Percentiles rank a stretch among this genome's conserved stretches.
Evolutionary conservation across 2,329 filamentous ascomycete genomes (phyloP).

Genomic region (Microcera coccophila): DNA sequence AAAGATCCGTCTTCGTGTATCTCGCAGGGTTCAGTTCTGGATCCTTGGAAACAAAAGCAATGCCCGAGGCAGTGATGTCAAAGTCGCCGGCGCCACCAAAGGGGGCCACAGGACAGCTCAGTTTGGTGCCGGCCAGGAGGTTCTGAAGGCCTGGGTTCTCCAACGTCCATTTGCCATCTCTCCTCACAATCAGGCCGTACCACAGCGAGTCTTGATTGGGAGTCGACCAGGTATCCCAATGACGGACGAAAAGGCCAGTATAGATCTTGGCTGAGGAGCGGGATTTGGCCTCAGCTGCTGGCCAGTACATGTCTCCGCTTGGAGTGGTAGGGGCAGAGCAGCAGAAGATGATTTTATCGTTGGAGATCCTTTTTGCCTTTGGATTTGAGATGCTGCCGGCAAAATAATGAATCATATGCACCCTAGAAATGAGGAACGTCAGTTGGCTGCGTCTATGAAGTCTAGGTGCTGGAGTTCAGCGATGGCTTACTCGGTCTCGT

Average conservation of each 20-base stretch:
- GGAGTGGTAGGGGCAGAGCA: conserved; percentile 63
- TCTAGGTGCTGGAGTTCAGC: no score
- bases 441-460: no score
- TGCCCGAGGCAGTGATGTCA: conserved; percentile 62
- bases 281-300: conserved; percentile 55
- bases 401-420: conserved; percentile 47
- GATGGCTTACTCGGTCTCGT: conserved; percentile 36
- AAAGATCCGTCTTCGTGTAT: conserved; percentile 79
- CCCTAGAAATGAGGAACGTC: no score
- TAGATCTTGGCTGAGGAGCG: conserved; percentile 67
- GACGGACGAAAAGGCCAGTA: conserved; percentile 69
- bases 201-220: conserved; percentile 69
- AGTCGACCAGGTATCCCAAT: conserved; percentile 76
- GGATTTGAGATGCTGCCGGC: conserved; percentile 55
- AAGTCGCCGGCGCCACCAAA: conserved; percentile 82
- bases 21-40: conserved; percentile 66
- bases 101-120: conserved; percentile 67
- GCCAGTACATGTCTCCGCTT: conserved; percentile 66
- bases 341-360: conserved; percentile 51
- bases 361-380: conserved; percentile 51
- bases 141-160: conserved; percentile 53
- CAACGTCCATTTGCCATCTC: conserved; percentile 39
- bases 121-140: conserved; percentile 54
- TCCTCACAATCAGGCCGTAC: conserved; percentile 59
- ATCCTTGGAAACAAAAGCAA: conserved; percentile 74